These are phyloP conservation scores for Alternaria sp. DNA, from an alignment of 2,329 filamentous ascomycete species.

Conservation along the genomic window DNA sequence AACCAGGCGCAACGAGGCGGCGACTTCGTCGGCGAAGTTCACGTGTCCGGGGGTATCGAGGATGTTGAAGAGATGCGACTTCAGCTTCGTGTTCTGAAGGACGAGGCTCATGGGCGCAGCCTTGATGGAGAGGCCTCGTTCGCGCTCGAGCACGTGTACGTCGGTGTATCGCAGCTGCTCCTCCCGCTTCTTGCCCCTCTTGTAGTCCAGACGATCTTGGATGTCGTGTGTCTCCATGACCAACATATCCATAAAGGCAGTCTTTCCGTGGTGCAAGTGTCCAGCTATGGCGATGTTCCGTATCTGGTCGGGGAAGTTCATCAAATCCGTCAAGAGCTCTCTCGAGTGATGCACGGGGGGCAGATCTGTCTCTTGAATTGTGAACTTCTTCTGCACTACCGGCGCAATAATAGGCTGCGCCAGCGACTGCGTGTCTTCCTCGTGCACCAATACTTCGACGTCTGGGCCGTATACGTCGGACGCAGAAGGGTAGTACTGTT, in stretches of 20 bases:
- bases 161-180: slow-evolving; percentile 96
- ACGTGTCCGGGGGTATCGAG: slow-evolving; percentile 97
- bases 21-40: slow-evolving; percentile 98
- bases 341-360: slow-evolving; percentile 87
- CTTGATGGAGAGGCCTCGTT: slow-evolving; percentile 91
- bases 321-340: slow-evolving; percentile 91
- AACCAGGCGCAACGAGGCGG: slow-evolving; percentile 81
- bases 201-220: slow-evolving; percentile 76
- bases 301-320: slow-evolving; percentile 94
- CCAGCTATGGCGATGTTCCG: slow-evolving; percentile 91
- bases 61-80: slow-evolving; percentile 94
- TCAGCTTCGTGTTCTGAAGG: slow-evolving; percentile 84
- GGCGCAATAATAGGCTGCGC: slow-evolving; percentile 93
- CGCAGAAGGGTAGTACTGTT: slow-evolving; percentile 99
- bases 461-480: slow-evolving; percentile 93
- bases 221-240: slow-evolving; percentile 95
- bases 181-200: slow-evolving; percentile 79
- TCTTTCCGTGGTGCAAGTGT: slow-evolving; percentile 97
- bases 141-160: slow-evolving; percentile 84
- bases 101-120: slow-evolving; percentile 93
- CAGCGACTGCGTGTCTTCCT: slow-evolving; percentile 94
- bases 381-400: slow-evolving; percentile 94
- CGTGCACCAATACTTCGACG: slow-evolving; percentile 94
- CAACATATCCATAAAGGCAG: slow-evolving; percentile 97
- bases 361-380: slow-evolving; percentile 87